Base-by-base conservation (phyloP, 75 land plant species). In the Chamaecyparis obtusa region DNA sequence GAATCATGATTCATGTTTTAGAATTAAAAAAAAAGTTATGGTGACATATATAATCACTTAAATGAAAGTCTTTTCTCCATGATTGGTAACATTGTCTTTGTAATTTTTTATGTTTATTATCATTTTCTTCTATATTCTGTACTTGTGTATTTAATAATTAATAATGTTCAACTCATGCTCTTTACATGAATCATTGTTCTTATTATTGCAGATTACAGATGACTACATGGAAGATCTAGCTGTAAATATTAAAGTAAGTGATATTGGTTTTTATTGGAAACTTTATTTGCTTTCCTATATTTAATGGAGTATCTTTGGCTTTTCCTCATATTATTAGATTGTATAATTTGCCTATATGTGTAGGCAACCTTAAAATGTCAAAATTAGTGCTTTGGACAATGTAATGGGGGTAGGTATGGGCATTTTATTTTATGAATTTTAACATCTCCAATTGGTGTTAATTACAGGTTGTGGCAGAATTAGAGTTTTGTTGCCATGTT, bases 141-240 rank as follows among this genome's bases (percentile, higher is more conserved):
- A 39, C 41, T 39, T 39, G 41, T 39, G 2, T 39, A 2, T n/a
- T n/a, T n/a, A n/a, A n/a, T n/a, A n/a, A n/a, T 27, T 74, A 41
- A 32, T 32, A 5, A 37, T 44, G 82, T 81, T 87, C 51, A 1
- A 33, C 60, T 72, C 83, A 13, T 87, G 11, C 33, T 83, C 19
- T 83, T 32, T 55, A 69, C 11, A 30, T 54, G 17, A 51, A 69
- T 76, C 39, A 51, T 24, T 88, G 30, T 86, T 35, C 27, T n/a
- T 49, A 43, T 54, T 9, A 48, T 87, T 14, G 51, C 95, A 94
- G 95, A 80, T 92, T 67, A 71, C 94, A 13, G 93, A 92, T 14
- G 83, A 92, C 77, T 90, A 89, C 90, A 92, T 89, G 96, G 92
- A 54, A 83, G 60, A 93, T 41, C 39, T 85, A n/a, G 86, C 86